A percentile compares a stretch with the other conserved stretches of the same genome.
phyloP scores from a whole-genome alignment of 768 basidiomycete species.

The Hydnum rufescens region DNA sequence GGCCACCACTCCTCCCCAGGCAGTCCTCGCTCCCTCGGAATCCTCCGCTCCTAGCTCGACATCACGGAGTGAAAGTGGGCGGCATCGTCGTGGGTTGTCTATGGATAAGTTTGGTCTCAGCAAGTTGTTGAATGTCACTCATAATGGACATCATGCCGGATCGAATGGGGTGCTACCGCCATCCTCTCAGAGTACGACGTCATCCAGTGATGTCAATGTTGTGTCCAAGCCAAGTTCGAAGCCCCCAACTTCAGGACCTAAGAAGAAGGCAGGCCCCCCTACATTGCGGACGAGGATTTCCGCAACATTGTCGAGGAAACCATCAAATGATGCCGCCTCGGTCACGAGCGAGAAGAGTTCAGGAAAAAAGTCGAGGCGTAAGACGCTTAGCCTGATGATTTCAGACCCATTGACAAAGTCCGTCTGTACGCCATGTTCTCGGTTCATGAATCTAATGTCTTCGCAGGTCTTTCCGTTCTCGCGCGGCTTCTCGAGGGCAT shows the following conservation, averaged over 20 bases:
- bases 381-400: conserved; percentile 76
- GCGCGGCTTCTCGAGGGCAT: too few relatives aligned
- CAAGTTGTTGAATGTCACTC: conserved; percentile 37
- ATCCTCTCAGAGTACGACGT: too few relatives aligned
- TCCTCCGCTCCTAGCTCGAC: neutral
- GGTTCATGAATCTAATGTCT: too few relatives aligned
- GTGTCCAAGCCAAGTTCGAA: neutral
- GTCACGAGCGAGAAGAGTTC: conserved; percentile 2
- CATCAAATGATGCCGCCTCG: conserved; percentile 13
- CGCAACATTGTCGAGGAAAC: conserved; percentile 1
- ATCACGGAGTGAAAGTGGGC: conserved; percentile 15
- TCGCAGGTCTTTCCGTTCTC: too few relatives aligned
- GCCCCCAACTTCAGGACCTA: conserved; percentile 4
- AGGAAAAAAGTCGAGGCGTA: conserved; percentile 24
- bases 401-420: conserved; percentile 37
- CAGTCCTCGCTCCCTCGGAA: neutral
- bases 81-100: conserved; percentile 49
- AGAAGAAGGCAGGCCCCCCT: conserved; percentile 3
- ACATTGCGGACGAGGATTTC: neutral
- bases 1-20: neutral
- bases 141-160: too few relatives aligned
- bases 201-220: neutral
- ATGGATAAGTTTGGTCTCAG: conserved; percentile 63
- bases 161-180: too few relatives aligned
- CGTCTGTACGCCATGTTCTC: neutral